Base-by-base conservation (phyloP, 176 grass and related monocot genomes). In the Triticum dicoccoides region DNA sequence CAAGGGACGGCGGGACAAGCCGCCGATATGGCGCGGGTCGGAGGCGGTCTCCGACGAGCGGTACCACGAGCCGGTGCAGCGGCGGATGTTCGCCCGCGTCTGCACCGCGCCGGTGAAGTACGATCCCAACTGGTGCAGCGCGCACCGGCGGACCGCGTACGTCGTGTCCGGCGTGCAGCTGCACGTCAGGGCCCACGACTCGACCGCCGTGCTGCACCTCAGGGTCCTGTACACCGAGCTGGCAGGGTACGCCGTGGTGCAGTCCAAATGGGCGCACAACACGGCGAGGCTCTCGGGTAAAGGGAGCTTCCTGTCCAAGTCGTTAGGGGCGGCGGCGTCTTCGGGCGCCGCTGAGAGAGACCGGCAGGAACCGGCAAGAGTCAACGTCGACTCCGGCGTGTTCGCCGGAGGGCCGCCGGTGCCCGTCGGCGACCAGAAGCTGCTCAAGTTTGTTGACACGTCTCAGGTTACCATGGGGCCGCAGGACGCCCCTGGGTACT, bases 51-150 rank as follows among this genome's bases (percentile, higher is more conserved):
- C 92, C 1, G 88, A 94, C 14, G 97, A 91, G 5, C 80, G 88
- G 35, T 98, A 91, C 88, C 88, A 92, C 11, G 94, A 94, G 38
- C 91, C 94, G 0, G 90, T 98, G 5, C 96, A 92, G 15, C 75
- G 92, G 88, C 90, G 88, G 74, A 96, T 90, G 88, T 98, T 94
- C 38, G 84, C 96, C 32, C 93, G 83, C 2, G 90, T 95, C 61
- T 96, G 93, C 96, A 96, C 90, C 5, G 59, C 77, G 65, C 96
- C 91, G 0, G 91, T 98, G 80, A 98, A 92, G 84, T 96, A 96
- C 34, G 84, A 96, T 3, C 84, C 92, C 0, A 54, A 32, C 1
- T 98, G 93, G 96, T 56, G 21, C 29, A 64, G 39, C 32, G 11
- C 38, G 3, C 78, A 56, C 30, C 30, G 51, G 1, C 25, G 10